Evolutionary conservation across 2,329 filamentous ascomycete species (phyloP).

Genomic region (Didymella lethalis): DNA sequence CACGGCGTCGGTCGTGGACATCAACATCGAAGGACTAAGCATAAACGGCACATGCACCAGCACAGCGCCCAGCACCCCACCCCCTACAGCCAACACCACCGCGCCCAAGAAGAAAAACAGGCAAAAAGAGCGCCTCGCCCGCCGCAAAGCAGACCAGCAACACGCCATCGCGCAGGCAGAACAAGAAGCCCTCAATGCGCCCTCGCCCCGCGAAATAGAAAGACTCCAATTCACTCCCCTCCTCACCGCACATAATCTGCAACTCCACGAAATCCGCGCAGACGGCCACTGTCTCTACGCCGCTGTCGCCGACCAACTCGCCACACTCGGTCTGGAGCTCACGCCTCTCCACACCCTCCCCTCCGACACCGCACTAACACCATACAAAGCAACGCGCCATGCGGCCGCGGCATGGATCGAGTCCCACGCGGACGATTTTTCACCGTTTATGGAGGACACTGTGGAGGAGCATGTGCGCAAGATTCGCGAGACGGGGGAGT

Average conservation of each 20-base stretch:
- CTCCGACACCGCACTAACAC: neutral
- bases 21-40: constrained; percentile 14
- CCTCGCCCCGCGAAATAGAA: constrained; percentile 51
- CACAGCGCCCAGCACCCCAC: neutral
- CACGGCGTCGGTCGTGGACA: neutral
- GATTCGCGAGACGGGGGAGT: constrained; percentile 88
- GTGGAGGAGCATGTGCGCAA: constrained; percentile 75
- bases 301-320: constrained; percentile 85
- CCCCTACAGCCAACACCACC: constrained; percentile 7
- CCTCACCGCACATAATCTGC: constrained; percentile 70
- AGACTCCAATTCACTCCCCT: constrained; percentile 69
- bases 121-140: constrained; percentile 88
- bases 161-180: constrained; percentile 72
- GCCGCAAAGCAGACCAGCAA: constrained; percentile 84
- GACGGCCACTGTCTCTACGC: constrained; percentile 97
- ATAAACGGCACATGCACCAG: constrained; percentile 9
- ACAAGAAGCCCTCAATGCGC: constrained; percentile 69
- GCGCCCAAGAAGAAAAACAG: constrained; percentile 74
- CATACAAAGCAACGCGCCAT: constrained; percentile 72
- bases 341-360: constrained; percentile 27
- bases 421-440: constrained; percentile 79
- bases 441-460: constrained; percentile 84
- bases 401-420: constrained; percentile 81
- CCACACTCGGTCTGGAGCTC: constrained; percentile 50
- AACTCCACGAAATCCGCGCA: constrained; percentile 80